These are phyloP conservation scores for Amphirosellinia nigrospora DNA, from an alignment of 495 filamentous ascomycete species.

Conservation along the genomic window DNA sequence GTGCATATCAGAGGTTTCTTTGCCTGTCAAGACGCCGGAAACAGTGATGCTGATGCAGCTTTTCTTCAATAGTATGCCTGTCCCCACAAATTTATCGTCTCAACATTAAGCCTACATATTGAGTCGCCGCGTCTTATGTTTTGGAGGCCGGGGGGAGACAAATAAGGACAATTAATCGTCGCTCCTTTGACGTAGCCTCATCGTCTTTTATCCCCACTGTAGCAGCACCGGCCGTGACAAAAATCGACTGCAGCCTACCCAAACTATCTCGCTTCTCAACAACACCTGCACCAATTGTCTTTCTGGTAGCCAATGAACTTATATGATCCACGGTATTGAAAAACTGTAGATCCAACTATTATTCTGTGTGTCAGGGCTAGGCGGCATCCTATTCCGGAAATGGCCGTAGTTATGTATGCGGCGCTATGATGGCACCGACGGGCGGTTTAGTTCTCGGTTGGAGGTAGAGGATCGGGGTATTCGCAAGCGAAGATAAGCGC, in stretches of 20 bases:
- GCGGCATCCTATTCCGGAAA: background rate
- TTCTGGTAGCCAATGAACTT: background rate
- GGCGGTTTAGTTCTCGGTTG: background rate
- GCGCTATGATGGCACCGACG: background rate
- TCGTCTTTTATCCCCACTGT: background rate
- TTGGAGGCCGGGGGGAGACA: background rate
- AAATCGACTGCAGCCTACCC: background rate
- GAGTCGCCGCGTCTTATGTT: background rate
- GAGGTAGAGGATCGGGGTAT: background rate
- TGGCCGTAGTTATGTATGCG: background rate
- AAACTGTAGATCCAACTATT: background rate
- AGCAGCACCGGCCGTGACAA: background rate
- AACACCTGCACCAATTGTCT: background rate
- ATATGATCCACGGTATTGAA: background rate
- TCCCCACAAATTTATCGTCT: background rate
- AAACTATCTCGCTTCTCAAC: background rate
- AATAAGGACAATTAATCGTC: background rate
- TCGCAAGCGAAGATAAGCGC: background rate
- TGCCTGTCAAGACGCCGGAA: slow-evolving; percentile 4
- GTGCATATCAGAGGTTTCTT: background rate
- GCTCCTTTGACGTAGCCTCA: background rate
- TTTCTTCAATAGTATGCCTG: slow-evolving; percentile 3
- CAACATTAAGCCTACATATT: background rate
- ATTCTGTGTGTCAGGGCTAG: background rate
- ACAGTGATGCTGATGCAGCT: slow-evolving; percentile 16